phyloP scores from a whole-genome alignment of 805 yeast genomes.

The Wickerhamiella spandovensis region DNA sequence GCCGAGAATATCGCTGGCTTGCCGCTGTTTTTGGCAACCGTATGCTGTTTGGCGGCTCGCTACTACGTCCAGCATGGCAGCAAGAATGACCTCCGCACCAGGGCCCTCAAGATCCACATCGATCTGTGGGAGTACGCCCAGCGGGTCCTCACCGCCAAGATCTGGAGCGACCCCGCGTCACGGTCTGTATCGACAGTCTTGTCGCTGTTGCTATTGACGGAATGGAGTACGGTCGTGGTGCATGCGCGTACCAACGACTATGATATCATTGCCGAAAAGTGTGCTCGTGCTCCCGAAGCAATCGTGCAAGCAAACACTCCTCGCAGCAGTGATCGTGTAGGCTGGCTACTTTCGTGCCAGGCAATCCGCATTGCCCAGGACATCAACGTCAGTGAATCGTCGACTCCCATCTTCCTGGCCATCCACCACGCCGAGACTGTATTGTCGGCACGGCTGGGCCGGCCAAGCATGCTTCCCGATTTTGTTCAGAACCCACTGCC shows the following conservation, averaged over 20 bases:
- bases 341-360: slow-evolving; percentile 86
- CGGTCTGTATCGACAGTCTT: slow-evolving; percentile 76
- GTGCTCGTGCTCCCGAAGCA: slow-evolving; percentile 5
- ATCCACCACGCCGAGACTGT: slow-evolving; percentile 75
- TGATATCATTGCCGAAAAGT: slow-evolving; percentile 26
- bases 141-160: slow-evolving; percentile 65
- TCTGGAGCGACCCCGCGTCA: slow-evolving; percentile 89
- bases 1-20: slow-evolving; percentile 56
- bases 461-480: slow-evolving; percentile 64
- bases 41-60: slow-evolving; percentile 66
- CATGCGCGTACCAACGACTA: slow-evolving; percentile 82
- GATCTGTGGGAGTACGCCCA: slow-evolving; percentile 77
- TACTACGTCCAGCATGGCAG: slow-evolving; percentile 43
- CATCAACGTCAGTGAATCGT: slow-evolving; percentile 63
- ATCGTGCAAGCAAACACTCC: slow-evolving; percentile 52
- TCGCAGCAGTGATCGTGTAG: slow-evolving; percentile 77
- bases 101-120: slow-evolving; percentile 48
- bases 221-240: slow-evolving; percentile 93
- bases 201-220: slow-evolving; percentile 74
- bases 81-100: slow-evolving; percentile 9
- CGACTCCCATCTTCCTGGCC: slow-evolving; percentile 64
- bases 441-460: slow-evolving; percentile 67
- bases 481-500: slow-evolving; percentile 42
- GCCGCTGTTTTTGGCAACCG: slow-evolving; percentile 70
- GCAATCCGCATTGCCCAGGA: slow-evolving; percentile 80